Evolutionary conservation across 2,329 filamentous ascomycete species (phyloP).

Genomic region (Cryphonectria japonica): DNA sequence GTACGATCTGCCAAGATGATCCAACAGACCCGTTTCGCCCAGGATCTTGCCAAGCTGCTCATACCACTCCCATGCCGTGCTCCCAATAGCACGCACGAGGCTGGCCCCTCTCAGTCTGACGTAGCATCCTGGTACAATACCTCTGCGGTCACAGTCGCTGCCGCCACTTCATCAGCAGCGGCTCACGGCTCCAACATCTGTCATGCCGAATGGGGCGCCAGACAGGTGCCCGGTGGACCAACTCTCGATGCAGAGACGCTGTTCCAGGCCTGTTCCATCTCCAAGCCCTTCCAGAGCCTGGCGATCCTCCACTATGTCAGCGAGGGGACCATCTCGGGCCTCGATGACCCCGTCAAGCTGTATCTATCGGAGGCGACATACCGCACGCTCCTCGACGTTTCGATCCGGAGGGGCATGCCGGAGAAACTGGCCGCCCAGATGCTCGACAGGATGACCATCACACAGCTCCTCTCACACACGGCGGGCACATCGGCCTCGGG

Average conservation of each 20-base stretch:
- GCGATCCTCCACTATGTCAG: constrained; percentile 22
- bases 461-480: constrained; percentile 24
- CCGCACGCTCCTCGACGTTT: constrained; percentile 15
- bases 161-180: constrained; percentile 2
- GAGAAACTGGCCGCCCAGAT: constrained; percentile 16
- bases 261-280: constrained; percentile 26
- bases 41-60: constrained; percentile 16
- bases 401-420: constrained; percentile 17
- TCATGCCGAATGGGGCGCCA: constrained; percentile 18
- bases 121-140: constrained; percentile 25
- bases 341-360: constrained; percentile 21
- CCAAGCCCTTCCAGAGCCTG: constrained; percentile 26
- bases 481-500: constrained; percentile 18
- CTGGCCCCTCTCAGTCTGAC: not conserved
- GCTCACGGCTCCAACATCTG: not conserved
- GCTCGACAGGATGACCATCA: constrained; percentile 20
- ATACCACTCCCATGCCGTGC: constrained; percentile 14
- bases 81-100: not conserved
- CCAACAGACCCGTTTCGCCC: constrained; percentile 10
- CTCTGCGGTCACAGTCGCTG: constrained; percentile 18
- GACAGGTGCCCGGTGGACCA: constrained; percentile 8
- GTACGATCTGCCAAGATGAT: constrained; percentile 9
- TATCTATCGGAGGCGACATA: constrained; percentile 16
- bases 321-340: constrained; percentile 14
- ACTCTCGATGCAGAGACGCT: constrained; percentile 20